Evolutionary conservation across 306 rosid genomes (phyloP), one percentile per base, ranked within the genome.

Genomic region (Vicia sativa): DNA sequence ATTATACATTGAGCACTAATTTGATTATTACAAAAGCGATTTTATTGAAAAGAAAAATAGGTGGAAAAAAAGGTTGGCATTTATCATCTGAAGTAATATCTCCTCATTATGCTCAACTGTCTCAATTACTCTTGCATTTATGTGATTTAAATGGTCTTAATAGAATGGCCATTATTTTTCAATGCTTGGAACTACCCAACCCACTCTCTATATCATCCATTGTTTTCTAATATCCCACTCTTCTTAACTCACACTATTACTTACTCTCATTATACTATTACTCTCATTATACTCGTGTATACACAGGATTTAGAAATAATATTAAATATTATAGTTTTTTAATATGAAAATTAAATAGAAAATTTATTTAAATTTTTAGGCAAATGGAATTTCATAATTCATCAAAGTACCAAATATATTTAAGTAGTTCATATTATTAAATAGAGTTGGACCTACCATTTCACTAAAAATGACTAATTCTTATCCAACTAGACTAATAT

Each of bases 61-160:
- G 48, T 74, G 25, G 13, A 56, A 71, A 48, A 44, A 59, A 56
- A 29, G 73, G 50, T 29, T 50, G 68, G 75, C 86, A 86, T 90
- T 86, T 87, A 87, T 87, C 85, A 82, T 75, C 83, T 82, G 95
- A 90, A 85, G 92, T 84, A 79, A 74, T 81, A 77, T 79, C 82
- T 61, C 78, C 74, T 79, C 88, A 80, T 87, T 71, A 82, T 79
- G 84, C 86, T 82, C 97, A 90, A 87, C 92, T 53, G 95, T 80
- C 83, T 86, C 95, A 87, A 84, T 90, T 90, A 87, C 90, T 90
- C 80, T 72, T 77, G 92, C 97, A 90, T 87, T 90, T 86, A 90
- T 85, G 84, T 77, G 87, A 72, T 85, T 83, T 86, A 79, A 87
- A 86, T 87, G 85, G 85, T 73, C 87, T 80, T 85, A 89, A 87